phyloP scores from a whole-genome alignment of 306 rosid species.

The Inga oerstediana region DNA sequence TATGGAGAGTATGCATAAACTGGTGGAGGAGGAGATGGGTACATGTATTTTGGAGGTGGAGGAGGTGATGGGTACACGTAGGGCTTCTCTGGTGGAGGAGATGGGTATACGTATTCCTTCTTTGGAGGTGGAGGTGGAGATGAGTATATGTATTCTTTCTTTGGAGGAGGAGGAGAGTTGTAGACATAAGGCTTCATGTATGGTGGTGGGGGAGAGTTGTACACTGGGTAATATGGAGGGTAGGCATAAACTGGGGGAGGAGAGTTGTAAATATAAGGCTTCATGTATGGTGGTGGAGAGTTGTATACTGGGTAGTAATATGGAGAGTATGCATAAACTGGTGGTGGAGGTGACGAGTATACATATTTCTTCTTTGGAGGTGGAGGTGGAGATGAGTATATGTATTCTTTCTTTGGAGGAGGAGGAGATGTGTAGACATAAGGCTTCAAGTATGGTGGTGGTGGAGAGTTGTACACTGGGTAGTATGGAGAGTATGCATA shows the following conservation, averaged over 20 bases:
- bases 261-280: neutral
- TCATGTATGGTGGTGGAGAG: neutral
- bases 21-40: neutral
- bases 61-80: conserved; percentile 15
- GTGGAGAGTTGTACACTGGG: neutral
- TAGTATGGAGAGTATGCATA: neutral
- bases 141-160: neutral
- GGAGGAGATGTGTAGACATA: neutral
- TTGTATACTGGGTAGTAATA: neutral
- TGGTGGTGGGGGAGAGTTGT: neutral
- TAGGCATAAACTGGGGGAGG: neutral
- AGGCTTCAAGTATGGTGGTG: neutral
- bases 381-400: neutral
- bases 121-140: neutral
- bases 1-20: neutral
- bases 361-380: neutral
- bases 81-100: neutral
- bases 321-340: neutral
- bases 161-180: neutral
- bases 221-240: neutral
- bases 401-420: neutral
- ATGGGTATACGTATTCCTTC: neutral
- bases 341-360: neutral
- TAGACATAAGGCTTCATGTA: neutral
- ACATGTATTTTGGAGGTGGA: neutral